Evolutionary conservation across 768 basidiomycete genomes (phyloP).

Genomic region (Russula vinacea): DNA sequence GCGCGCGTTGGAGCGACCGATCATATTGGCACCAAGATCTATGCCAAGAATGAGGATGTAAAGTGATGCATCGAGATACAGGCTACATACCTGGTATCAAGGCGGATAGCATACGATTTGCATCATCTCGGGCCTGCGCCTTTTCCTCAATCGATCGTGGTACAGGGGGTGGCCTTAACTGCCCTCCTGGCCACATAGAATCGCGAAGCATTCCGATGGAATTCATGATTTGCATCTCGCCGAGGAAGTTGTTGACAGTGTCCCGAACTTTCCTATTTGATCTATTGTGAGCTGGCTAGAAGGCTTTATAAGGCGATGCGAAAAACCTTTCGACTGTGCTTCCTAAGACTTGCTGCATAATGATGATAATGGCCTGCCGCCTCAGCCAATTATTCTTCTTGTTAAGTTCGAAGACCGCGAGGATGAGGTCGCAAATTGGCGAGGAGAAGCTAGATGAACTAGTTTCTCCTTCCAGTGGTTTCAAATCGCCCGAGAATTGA

Average conservation of each 20-base stretch:
- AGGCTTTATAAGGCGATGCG: background rate
- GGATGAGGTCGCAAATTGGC: constrained; percentile 89
- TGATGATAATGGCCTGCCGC: constrained; percentile 92
- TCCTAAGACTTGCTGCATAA: constrained; percentile 92
- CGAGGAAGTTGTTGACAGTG: constrained; percentile 57
- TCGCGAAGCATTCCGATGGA: constrained; percentile 68
- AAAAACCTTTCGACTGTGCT: constrained; percentile 89
- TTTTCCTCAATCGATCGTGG: constrained; percentile 84
- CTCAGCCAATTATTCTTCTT: constrained; percentile 97
- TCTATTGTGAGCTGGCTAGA: background rate
- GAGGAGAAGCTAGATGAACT: constrained; percentile 86
- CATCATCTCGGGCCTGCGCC: constrained; percentile 74
- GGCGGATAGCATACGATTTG: constrained; percentile 84
- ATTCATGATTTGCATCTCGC: constrained; percentile 66
- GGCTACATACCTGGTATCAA: constrained; percentile 75
- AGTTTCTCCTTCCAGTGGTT: constrained; percentile 82
- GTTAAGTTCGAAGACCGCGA: constrained; percentile 92
- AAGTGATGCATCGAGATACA: background rate
- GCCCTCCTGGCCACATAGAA: constrained; percentile 82
- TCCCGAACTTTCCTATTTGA: constrained; percentile 79
- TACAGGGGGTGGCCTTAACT: constrained; percentile 53
- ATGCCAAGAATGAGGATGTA: constrained; percentile 2
- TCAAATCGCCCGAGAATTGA: constrained; percentile 73
- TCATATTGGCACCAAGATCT: constrained; percentile 98
- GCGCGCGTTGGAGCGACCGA: constrained; percentile 93